Evolutionary conservation across 306 rosid species (phyloP).

Genomic region (Pyrus pyrifolia): DNA sequence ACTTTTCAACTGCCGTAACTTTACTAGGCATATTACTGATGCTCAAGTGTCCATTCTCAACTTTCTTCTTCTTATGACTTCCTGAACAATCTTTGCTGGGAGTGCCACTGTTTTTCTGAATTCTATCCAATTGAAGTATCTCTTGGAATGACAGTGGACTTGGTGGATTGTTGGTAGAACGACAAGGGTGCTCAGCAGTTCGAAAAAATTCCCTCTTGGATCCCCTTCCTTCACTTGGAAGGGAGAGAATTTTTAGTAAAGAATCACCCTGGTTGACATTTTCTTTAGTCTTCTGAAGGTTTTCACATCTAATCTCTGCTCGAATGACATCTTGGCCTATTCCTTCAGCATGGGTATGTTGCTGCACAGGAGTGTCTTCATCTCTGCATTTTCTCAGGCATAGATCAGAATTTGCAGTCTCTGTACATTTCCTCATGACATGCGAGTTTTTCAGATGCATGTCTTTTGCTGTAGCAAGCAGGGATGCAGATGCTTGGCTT

Average conservation of each 20-base stretch:
- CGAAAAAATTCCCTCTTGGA: slow-evolving; percentile 40
- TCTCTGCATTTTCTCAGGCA: slow-evolving; percentile 23
- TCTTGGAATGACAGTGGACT: slow-evolving; percentile 34
- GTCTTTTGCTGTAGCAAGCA: slow-evolving; percentile 23
- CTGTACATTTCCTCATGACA: slow-evolving; percentile 17
- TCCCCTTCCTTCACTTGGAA: slow-evolving; percentile 33
- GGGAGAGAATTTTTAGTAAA: slow-evolving; percentile 26
- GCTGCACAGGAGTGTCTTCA: slow-evolving; percentile 24
- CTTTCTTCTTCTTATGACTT: slow-evolving; percentile 41
- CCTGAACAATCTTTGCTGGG: slow-evolving; percentile 16
- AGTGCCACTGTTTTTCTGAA: slow-evolving; percentile 22
- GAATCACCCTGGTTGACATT: slow-evolving; percentile 13
- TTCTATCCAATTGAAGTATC: slow-evolving; percentile 28
- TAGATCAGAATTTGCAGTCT: slow-evolving; percentile 26
- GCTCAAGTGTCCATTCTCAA: slow-evolving; percentile 29
- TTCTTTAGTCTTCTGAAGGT: slow-evolving; percentile 23
- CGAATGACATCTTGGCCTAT: slow-evolving; percentile 19
- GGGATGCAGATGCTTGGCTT: slow-evolving; percentile 27
- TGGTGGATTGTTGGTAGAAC: slow-evolving; percentile 22
- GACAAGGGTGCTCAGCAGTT: slow-evolving; percentile 18
- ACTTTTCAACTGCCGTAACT: slow-evolving; percentile 20
- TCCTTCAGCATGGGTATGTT: slow-evolving; percentile 23
- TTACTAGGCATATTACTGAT: slow-evolving; percentile 20
- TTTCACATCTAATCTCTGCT: slow-evolving; percentile 25
- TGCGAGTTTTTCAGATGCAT: slow-evolving; percentile 16